phyloP scores from a whole-genome alignment of 805 yeast genomes.

The Kuraishia floccosa region DNA sequence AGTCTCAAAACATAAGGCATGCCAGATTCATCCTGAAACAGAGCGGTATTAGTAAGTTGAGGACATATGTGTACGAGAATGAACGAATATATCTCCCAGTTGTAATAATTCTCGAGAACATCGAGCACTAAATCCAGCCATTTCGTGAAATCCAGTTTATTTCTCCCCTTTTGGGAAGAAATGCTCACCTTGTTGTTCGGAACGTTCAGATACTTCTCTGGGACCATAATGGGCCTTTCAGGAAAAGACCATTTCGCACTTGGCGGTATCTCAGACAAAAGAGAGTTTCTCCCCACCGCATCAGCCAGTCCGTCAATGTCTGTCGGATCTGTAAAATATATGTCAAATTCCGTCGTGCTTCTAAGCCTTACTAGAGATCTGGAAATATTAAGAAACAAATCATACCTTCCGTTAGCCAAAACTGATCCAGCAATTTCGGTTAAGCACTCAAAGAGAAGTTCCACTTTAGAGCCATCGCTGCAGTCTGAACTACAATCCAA shows the following conservation, averaged over 20 bases:
- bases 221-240: constrained; percentile 39
- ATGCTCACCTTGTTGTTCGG: too few species aligned
- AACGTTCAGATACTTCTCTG: constrained; percentile 25
- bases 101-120: constrained; percentile 38
- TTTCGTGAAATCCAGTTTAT: constrained; percentile 34
- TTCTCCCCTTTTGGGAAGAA: too few species aligned
- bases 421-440: constrained; percentile 24
- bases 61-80: constrained; percentile 60
- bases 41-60: constrained; percentile 46
- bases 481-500: too few species aligned
- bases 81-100: constrained; percentile 66
- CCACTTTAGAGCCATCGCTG: too few species aligned
- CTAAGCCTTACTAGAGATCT: constrained; percentile 46
- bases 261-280: constrained; percentile 13
- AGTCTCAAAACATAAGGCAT: constrained; percentile 29
- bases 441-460: constrained; percentile 18
- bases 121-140: constrained; percentile 42
- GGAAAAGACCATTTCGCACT: constrained; percentile 46
- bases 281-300: constrained; percentile 39
- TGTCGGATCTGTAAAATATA: constrained; percentile 38
- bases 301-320: constrained; percentile 62
- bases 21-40: constrained; percentile 30
- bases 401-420: constrained; percentile 20
- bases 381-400: constrained; percentile 32
- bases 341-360: constrained; percentile 26